Base-by-base conservation (phyloP, 805 yeast species). In the Sporopachydermia quercuum region DNA sequence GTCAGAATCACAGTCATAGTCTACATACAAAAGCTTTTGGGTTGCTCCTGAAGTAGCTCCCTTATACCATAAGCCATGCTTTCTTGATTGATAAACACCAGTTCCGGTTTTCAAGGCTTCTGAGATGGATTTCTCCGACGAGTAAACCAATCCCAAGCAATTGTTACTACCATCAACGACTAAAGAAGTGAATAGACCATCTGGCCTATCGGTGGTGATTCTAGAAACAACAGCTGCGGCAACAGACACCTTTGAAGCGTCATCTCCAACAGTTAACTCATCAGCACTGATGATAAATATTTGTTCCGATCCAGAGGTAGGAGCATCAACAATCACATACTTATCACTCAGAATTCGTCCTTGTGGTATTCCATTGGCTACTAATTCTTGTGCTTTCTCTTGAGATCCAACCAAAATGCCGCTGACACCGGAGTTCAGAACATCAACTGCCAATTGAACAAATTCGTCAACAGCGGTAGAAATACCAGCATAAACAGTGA, bases 1-100 rank as follows among this genome's bases (percentile, higher is more conserved):
- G 57, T 91, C 98, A 37, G 81, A 76, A 60, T 91, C 98, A 60
- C 98, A 91, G 61, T 91, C 98, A 44, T 74, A 60, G 40, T 75
- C 78, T 42, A 91, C 57, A 36, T 67, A 61, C 16, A 80, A 48
- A 37, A 91, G 66, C 48, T 68, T 67, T 62, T 91, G 98, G 1
- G 93, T 83, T 39, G 94, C 94, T 15, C 98, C 98, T n/a, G 94
- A 81, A 2, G 96, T 83, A 41, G 80, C 79, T 19, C 98, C 98
- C 58, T 91, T 91, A 57, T 78, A 81, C 98, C 98, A 91, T 43
- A 91, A 68, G 36, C 94, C 97, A 45, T 84, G 76, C 41, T 70
- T 65, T 51, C 98, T 78, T 5, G 96, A 84, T 58, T 81, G 96
- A 60, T 91, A 91, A 2, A 91, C 95, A 42, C 98, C 98, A 5